These are phyloP conservation scores for Tolypocladium ovalisporum DNA, from an alignment of 2,329 filamentous ascomycete genomes.

Conservation along the genomic window DNA sequence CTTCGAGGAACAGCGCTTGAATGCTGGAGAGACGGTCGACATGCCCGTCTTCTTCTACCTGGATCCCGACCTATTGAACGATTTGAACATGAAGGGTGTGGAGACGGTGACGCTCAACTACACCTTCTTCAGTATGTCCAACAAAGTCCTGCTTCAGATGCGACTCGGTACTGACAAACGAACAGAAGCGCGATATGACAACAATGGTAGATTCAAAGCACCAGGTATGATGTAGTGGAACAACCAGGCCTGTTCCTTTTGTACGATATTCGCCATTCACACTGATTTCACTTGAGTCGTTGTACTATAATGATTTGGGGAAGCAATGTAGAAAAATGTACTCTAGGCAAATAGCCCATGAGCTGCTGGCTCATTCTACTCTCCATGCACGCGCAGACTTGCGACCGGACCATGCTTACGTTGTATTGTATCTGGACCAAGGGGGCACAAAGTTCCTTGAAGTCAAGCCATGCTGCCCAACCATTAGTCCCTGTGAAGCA, in stretches of 20 bases:
- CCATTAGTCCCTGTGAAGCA: too few species aligned
- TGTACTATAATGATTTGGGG: neutral
- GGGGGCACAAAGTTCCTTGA: neutral
- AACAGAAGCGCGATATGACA: constrained; percentile 33
- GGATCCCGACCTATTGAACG: constrained; percentile 86
- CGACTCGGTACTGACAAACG: constrained; percentile 20
- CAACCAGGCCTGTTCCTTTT: neutral
- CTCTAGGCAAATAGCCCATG: neutral
- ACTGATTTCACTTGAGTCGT: neutral
- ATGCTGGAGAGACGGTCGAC: constrained; percentile 92
- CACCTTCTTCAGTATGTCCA: constrained; percentile 86
- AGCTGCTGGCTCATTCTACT: neutral
- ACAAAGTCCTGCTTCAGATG: neutral
- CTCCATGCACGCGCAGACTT: neutral
- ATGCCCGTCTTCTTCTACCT: constrained; percentile 99
- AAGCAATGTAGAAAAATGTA: neutral
- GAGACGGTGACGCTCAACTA: constrained; percentile 94
- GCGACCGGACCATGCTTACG: too few species aligned
- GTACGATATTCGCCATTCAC: neutral
- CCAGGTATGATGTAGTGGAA: constrained; percentile 16
- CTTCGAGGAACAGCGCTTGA: constrained; percentile 91
- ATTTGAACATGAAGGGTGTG: constrained; percentile 85
- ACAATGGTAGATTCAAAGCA: constrained; percentile 32
- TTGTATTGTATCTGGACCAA: neutral
- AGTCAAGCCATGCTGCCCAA: neutral